Percentiles rank a stretch among this genome's conserved stretches.
phyloP scores from a whole-genome alignment of 2,329 filamentous ascomycete species.

The Camillea tinctor region DNA sequence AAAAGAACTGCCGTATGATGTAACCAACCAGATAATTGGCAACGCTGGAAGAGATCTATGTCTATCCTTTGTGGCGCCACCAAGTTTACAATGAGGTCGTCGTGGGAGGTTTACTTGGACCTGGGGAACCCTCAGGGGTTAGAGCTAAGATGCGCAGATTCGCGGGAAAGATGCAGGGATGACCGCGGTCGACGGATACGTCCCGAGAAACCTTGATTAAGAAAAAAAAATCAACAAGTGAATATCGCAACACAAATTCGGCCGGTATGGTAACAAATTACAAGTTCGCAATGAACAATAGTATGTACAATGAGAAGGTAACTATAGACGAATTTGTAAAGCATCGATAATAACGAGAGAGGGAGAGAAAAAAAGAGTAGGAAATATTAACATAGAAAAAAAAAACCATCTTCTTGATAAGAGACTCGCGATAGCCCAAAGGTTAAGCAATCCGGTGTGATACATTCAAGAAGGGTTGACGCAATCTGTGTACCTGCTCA shows the following conservation, averaged over 20 bases:
- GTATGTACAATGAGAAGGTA: neutral
- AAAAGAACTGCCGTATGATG: neutral
- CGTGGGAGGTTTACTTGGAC: constrained; percentile 8
- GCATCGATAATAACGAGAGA: neutral
- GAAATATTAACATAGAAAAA: too few relatives aligned
- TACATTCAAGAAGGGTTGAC: constrained; percentile 18
- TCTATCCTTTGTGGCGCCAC: neutral
- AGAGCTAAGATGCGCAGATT: neutral
- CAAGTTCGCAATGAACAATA: neutral
- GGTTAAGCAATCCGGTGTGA: constrained; percentile 10
- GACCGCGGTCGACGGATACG: constrained; percentile 4
- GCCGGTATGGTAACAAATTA: neutral
- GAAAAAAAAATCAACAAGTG: constrained; percentile 19
- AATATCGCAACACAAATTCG: constrained; percentile 2
- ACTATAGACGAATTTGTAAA: neutral
- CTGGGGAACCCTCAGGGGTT: constrained; percentile 20
- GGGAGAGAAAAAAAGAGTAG: too few relatives aligned
- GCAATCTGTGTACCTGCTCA: constrained; percentile 23
- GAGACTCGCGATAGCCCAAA: constrained; percentile 2
- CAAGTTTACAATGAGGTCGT: constrained; percentile 7
- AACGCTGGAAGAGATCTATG: neutral
- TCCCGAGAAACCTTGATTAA: constrained; percentile 22
- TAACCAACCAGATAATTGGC: constrained; percentile 3
- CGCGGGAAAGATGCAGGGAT: constrained; percentile 21
- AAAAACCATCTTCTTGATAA: too few relatives aligned